These are phyloP conservation scores for Colletotrichum sansevieriae DNA, from an alignment of 2,329 filamentous ascomycete genomes.

Conservation along the genomic window DNA sequence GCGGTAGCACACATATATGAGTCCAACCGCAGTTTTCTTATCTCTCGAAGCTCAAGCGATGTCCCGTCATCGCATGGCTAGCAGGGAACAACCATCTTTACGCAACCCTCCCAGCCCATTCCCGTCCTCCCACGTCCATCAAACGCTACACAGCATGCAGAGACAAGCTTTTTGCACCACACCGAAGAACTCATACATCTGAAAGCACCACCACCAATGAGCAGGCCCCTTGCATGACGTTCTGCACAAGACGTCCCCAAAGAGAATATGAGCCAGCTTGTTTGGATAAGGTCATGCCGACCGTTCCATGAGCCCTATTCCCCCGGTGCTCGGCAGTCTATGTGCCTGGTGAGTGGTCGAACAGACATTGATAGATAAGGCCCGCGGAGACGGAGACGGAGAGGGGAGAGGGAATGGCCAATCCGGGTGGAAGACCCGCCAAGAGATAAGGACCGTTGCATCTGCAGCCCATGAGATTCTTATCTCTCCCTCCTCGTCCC, in stretches of 20 bases:
- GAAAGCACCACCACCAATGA: neutral
- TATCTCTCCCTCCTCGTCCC: constrained; percentile 26
- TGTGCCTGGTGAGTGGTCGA: constrained; percentile 18
- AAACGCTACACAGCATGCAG: neutral
- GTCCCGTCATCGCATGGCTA: neutral
- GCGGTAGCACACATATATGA: constrained; percentile 1
- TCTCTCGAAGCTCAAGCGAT: constrained; percentile 3
- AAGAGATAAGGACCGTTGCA: constrained; percentile 38
- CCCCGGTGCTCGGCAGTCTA: neutral
- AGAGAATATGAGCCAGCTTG: constrained; percentile 21
- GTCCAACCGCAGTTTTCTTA: constrained; percentile 4
- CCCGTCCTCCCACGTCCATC: constrained; percentile 15
- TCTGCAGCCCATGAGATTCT: constrained; percentile 9
- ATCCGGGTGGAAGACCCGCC: constrained; percentile 29
- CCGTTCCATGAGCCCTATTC: constrained; percentile 2
- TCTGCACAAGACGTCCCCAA: neutral
- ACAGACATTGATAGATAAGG: constrained; percentile 27
- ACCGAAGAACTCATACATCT: neutral
- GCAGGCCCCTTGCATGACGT: neutral
- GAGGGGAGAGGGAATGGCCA: neutral
- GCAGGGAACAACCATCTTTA: constrained; percentile 1
- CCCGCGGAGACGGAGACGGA: neutral
- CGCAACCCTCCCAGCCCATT: constrained; percentile 10
- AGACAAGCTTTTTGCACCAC: constrained; percentile 31
- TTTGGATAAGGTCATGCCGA: constrained; percentile 1